Percentiles rank a stretch among this genome's conserved stretches.
These are phyloP conservation scores for Alternaria sp. DNA, from an alignment of 2,329 filamentous ascomycete genomes.

Conservation along the genomic window DNA sequence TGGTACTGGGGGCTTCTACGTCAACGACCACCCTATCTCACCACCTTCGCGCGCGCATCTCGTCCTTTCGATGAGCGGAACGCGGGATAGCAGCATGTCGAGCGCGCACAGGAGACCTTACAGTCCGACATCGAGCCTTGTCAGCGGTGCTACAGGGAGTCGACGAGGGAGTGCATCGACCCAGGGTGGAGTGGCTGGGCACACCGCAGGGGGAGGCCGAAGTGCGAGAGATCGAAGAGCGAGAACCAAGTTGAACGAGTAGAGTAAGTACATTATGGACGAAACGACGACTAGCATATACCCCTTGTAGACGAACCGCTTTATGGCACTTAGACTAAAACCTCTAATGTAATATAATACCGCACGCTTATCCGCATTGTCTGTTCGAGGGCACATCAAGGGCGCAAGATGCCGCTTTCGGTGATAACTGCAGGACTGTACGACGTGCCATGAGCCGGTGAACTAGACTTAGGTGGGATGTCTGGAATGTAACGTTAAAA, in stretches of 20 bases:
- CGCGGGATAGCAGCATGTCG: conserved; percentile 17
- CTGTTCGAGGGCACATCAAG: neutral
- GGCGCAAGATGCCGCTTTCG: conserved; percentile 6
- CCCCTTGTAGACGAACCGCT: neutral
- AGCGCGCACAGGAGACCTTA: conserved; percentile 10
- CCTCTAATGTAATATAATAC: neutral
- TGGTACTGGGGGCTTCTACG: conserved; percentile 23
- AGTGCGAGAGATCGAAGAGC: conserved; percentile 33
- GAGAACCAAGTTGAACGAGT: conserved; percentile 19
- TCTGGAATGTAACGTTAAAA: neutral
- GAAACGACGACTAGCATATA: neutral
- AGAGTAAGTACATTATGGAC: neutral
- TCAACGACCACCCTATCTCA: conserved; percentile 15
- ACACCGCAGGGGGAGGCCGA: conserved; percentile 26
- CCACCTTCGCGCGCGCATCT: conserved; percentile 20
- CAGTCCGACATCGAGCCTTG: conserved; percentile 11
- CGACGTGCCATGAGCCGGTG: neutral
- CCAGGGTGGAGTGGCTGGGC: neutral
- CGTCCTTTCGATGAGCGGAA: conserved; percentile 7
- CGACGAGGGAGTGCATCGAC: conserved; percentile 4
- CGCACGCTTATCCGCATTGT: neutral
- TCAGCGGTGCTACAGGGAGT: neutral
- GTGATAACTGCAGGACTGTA: neutral
- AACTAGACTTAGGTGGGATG: neutral
- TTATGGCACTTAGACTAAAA: neutral